These are phyloP conservation scores for Thielaviopsis ethacetica DNA, from an alignment of 2,329 filamentous ascomycete genomes.

Conservation along the genomic window DNA sequence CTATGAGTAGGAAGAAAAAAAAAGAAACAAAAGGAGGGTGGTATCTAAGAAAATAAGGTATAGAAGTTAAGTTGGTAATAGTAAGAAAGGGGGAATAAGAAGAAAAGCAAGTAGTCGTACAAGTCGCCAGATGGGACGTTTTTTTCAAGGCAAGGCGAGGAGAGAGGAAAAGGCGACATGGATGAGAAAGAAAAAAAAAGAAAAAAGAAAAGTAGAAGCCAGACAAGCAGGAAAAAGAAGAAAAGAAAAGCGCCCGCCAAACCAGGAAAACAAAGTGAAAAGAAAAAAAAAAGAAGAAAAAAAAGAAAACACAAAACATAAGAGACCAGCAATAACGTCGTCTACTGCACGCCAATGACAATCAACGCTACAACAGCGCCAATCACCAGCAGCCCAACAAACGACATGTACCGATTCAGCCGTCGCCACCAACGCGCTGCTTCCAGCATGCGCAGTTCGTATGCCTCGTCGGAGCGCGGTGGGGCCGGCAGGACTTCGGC, in stretches of 20 bases:
- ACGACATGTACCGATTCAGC: conserved; percentile 41
- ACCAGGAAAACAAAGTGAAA: background rate
- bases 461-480: conserved; percentile 3
- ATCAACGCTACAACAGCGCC: conserved; percentile 34
- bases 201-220: conserved; percentile 10
- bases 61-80: conserved; percentile 8
- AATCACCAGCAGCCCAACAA: conserved; percentile 37
- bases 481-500: conserved; percentile 2
- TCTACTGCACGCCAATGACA: conserved; percentile 30
- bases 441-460: conserved; percentile 17
- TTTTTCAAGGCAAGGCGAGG: background rate
- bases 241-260: background rate
- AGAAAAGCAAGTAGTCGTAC: conserved; percentile 5
- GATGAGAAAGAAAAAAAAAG: conserved; percentile 12
- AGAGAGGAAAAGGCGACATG: background rate
- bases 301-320: background rate
- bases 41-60: background rate
- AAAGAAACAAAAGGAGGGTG: background rate
- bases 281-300: background rate
- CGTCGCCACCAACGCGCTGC: conserved; percentile 44
- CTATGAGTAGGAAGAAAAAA: background rate
- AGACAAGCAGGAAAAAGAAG: background rate
- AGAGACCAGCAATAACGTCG: conserved; percentile 6
- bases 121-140: background rate
- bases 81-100: conserved; percentile 9